Percentiles rank a stretch among this genome's conserved stretches.
phyloP scores from a whole-genome alignment of 257 asterid species.

The Ehretia macrophylla region DNA sequence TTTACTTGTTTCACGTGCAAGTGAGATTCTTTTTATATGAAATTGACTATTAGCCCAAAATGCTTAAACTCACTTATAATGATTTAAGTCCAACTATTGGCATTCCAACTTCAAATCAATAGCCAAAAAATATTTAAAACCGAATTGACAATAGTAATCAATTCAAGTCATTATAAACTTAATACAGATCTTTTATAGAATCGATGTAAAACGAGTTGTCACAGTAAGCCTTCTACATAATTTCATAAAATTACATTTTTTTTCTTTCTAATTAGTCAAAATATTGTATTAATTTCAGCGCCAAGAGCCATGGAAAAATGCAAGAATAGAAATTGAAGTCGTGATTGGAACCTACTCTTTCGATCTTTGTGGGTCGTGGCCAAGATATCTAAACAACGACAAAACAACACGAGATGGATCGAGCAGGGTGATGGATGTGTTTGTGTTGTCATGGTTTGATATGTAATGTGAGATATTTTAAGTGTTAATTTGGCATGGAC shows the following conservation, averaged over 20 bases:
- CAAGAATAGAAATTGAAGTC: constrained; percentile 23
- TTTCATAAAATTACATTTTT: no score
- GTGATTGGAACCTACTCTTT: constrained; percentile 32
- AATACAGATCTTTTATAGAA: no score
- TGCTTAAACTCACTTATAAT: no score
- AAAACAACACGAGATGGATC: constrained; percentile 35
- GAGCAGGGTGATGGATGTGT: constrained; percentile 47
- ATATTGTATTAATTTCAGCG: constrained; percentile 5
- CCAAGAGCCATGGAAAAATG: constrained; percentile 32
- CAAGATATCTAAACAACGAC: constrained; percentile 1
- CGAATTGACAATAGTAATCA: no score
- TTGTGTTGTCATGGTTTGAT: constrained; percentile 20
- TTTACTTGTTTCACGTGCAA: no score
- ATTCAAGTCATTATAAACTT: no score
- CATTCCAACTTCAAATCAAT: no score
- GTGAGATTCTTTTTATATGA: background rate
- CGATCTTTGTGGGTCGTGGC: constrained; percentile 33
- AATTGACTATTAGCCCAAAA: background rate
- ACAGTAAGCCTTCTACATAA: no score
- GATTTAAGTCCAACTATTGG: no score
- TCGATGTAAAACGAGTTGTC: no score
- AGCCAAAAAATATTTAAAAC: no score
- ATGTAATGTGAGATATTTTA: constrained; percentile 2
- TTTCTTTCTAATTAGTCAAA: no score
- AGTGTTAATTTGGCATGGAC: background rate